phyloP scores from a whole-genome alignment of 768 basidiomycete species.

The Leccinum arenicola region DNA sequence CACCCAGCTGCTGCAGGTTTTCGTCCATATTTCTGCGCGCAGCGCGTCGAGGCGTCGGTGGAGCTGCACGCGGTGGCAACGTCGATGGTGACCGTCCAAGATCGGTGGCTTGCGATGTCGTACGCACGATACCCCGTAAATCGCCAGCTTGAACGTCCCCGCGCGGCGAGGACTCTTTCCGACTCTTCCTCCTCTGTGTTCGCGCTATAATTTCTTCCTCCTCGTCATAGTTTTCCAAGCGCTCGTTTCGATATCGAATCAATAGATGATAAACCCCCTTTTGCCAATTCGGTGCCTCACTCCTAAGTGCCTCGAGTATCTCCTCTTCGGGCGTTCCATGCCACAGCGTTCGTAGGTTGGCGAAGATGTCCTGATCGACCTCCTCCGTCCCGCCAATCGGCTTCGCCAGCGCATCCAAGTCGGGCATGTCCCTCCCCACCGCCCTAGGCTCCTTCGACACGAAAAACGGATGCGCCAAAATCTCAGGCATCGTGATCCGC shows the following conservation, averaged over 20 bases:
- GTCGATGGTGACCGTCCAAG: constrained; percentile 32
- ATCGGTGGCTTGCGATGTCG: constrained; percentile 25
- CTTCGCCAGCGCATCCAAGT: constrained; percentile 63
- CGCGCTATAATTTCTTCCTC: constrained; percentile 50
- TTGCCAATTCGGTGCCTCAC: constrained; percentile 79
- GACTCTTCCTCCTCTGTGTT: constrained; percentile 33
- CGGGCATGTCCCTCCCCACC: constrained; percentile 45
- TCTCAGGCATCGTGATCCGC: constrained; percentile 81
- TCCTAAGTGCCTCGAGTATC: constrained; percentile 65
- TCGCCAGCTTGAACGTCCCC: constrained; percentile 21
- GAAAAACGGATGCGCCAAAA: constrained; percentile 80
- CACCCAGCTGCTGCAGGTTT: constrained; percentile 11
- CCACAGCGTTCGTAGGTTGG: constrained; percentile 92
- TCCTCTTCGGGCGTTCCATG: constrained; percentile 72
- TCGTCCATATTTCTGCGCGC: constrained; percentile 28
- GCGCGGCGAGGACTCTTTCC: constrained; percentile 30
- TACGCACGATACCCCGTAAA: constrained; percentile 17
- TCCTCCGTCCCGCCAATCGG: constrained; percentile 60
- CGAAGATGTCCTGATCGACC: constrained; percentile 88
- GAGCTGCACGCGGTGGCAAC: constrained; percentile 52
- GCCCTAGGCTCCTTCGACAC: constrained; percentile 49
- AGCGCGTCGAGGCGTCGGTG: constrained; percentile 64
- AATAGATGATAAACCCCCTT: constrained; percentile 94
- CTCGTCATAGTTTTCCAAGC: constrained; percentile 72
- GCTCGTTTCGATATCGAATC: constrained; percentile 75